phyloP scores from a whole-genome alignment of 345 rosid species.

The Odontarrhena argentea region DNA sequence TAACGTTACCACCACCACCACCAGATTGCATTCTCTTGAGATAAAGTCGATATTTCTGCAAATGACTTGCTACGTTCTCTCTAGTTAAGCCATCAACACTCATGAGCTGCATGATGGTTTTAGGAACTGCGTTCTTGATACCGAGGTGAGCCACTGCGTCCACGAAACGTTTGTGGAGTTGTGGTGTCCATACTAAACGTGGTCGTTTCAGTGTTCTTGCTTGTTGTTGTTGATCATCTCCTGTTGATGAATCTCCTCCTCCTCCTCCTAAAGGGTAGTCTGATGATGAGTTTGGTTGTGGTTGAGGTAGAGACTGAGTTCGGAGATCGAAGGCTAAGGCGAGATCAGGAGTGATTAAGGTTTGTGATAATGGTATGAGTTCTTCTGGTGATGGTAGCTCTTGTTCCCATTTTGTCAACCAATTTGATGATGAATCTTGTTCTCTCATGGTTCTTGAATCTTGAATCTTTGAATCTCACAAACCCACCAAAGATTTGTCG shows the following conservation, averaged over 20 bases:
- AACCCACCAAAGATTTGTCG: neutral
- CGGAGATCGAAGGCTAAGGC: conserved; percentile 87
- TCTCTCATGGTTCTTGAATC: conserved; percentile 57
- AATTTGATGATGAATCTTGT: conserved; percentile 57
- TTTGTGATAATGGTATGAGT: conserved; percentile 84
- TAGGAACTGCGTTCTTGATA: conserved; percentile 84
- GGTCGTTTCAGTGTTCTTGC: conserved; percentile 82
- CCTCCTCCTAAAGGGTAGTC: too few relatives aligned
- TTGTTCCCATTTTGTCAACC: conserved; percentile 90
- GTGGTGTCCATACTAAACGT: conserved; percentile 85
- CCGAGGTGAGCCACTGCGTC: conserved; percentile 89
- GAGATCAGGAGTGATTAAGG: conserved; percentile 90
- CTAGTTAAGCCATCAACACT: conserved; percentile 83
- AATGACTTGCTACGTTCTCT: conserved; percentile 83
- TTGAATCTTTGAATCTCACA: neutral
- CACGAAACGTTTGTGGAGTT: conserved; percentile 79
- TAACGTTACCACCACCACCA: conserved; percentile 46
- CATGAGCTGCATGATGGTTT: conserved; percentile 90
- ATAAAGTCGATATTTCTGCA: conserved; percentile 76
- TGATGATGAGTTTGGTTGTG: too few relatives aligned
- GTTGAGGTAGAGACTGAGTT: conserved; percentile 2
- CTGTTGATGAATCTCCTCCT: conserved; percentile 9
- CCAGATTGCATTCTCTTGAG: conserved; percentile 75
- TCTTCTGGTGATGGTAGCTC: conserved; percentile 88
- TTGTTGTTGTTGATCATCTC: conserved; percentile 54